Conservation (phyloP, 2,329 filamentous ascomycete species). For the Pseudogymnoascus sp. region DNA sequence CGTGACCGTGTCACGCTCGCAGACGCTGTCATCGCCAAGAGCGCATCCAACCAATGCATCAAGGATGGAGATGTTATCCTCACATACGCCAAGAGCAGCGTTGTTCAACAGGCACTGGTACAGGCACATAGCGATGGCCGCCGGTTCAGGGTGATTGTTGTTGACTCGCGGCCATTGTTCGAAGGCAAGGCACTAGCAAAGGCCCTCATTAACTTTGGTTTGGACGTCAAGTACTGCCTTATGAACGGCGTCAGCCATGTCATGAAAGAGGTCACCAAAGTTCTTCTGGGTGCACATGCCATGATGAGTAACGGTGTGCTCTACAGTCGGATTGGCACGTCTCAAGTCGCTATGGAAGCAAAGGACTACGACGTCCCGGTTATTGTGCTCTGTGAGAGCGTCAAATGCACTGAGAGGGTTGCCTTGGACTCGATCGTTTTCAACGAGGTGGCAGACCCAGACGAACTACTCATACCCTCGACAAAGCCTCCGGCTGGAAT, state of each 20-base stretch:
- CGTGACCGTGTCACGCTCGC: conserved; percentile 83
- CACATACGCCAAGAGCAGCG: conserved; percentile 77
- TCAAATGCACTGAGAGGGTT: conserved; percentile 90
- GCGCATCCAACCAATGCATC: conserved; percentile 64
- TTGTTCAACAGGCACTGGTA: conserved; percentile 77
- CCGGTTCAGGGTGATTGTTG: conserved; percentile 73
- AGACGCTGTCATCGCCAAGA: conserved; percentile 74
- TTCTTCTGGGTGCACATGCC: conserved; percentile 81
- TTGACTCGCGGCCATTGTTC: conserved; percentile 67
- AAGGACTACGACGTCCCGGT: conserved; percentile 70
- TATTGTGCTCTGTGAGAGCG: conserved; percentile 83
- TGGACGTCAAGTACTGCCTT: conserved; percentile 74
- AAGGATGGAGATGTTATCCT: conserved; percentile 73
- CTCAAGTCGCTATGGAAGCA: conserved; percentile 77
- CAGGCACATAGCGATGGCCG: conserved; percentile 63
- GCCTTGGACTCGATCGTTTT: conserved; percentile 87
- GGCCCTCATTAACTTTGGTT: conserved; percentile 57
- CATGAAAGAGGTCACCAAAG: conserved; percentile 53
- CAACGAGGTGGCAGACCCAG: conserved; percentile 80
- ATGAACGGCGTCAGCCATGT: conserved; percentile 71
- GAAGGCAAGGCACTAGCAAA: conserved; percentile 67
- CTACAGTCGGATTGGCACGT: conserved; percentile 81
- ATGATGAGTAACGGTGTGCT: conserved; percentile 94
- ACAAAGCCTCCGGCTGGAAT: conserved; percentile 26
- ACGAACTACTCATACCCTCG: conserved; percentile 44